These are phyloP conservation scores for Yarrowia porcina DNA, from an alignment of 805 yeast species.

Conservation along the genomic window DNA sequence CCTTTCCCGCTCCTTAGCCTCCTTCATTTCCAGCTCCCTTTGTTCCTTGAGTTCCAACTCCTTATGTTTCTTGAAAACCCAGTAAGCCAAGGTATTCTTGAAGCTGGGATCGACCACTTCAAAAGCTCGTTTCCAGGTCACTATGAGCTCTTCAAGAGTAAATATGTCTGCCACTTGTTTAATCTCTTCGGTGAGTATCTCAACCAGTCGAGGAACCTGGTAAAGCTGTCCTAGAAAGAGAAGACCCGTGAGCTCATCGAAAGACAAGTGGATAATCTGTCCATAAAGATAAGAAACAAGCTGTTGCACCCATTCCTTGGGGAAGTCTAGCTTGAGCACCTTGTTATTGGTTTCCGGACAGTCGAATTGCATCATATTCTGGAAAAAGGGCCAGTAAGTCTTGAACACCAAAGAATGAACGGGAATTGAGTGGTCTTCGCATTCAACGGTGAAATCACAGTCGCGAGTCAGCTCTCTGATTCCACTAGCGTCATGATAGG, in stretches of 20 bases:
- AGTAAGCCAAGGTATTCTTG: not conserved
- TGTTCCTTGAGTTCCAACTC: too few species aligned
- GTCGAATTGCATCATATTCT: not conserved
- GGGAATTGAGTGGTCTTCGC: not conserved
- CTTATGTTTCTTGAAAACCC: not conserved
- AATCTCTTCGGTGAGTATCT: not conserved
- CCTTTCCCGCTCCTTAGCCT: too few species aligned
- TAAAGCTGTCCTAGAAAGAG: not conserved
- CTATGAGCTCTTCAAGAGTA: not conserved
- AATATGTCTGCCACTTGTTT: not conserved
- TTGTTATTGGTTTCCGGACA: not conserved
- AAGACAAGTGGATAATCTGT: not conserved
- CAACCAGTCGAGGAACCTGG: not conserved
- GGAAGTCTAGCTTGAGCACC: not conserved
- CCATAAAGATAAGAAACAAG: not conserved
- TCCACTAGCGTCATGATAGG: not conserved
- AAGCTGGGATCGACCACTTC: not conserved
- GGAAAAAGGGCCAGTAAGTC: not conserved
- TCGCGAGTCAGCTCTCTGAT: not conserved
- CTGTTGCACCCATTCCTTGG: not conserved
- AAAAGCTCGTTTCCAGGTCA: not conserved
- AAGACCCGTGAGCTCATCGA: not conserved
- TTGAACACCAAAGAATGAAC: not conserved
- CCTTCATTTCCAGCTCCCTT: too few species aligned
- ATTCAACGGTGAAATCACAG: not conserved